Base-by-base conservation (phyloP, 2,329 filamentous ascomycete species). In the Talaromyces rugulosus region DNA sequence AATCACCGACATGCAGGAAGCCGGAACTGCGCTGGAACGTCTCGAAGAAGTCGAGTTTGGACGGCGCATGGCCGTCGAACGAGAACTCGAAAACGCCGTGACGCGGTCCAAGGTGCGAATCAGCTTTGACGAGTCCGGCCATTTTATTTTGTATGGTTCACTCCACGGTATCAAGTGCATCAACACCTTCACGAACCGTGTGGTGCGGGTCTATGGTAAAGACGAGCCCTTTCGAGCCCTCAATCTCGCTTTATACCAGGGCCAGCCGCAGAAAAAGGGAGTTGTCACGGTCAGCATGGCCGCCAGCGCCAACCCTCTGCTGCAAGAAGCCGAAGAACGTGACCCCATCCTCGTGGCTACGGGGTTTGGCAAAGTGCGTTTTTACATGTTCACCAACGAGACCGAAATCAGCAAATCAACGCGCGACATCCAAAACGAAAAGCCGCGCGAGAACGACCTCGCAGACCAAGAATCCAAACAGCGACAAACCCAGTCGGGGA, bases 311-410 rank as follows among this genome's bases (percentile, higher is more conserved):
- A 99, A 99, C 73, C 95, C 96, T 0, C 83, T 99, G 0, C 84
- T 99, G 2, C 91, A 95, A 71, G 93, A 97, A 80, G 91, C 95
- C 1, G 94, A 97, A 76, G 86, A 87, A 23, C 85, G 93, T 64
- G 95, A 99, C 72, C 93, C 96, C 0, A 94, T 98, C 71, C 81
- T 99, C 7, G 85, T 96, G 52, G 84, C 86, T 9, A 98, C 95
- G 0, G 94, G 88, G 0, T 88, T 90, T 53, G 90, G 88, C 65
- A 98, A 96, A 77, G 86, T 90, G 31, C 89, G 96, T 47, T 99
- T 99, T 79, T 99, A 97, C 83, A 92, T 98, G 87, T 99, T 97
- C 77, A 96, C 91, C 40, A 96, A 97, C 74, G 90, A 96, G 44
- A 85, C 88, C 42, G 89, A 92, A 28, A 84, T 95, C 58, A 89